Base-by-base conservation (phyloP, 2,329 filamentous ascomycete genomes). In the Myriosclerotinia duriaeana region DNA sequence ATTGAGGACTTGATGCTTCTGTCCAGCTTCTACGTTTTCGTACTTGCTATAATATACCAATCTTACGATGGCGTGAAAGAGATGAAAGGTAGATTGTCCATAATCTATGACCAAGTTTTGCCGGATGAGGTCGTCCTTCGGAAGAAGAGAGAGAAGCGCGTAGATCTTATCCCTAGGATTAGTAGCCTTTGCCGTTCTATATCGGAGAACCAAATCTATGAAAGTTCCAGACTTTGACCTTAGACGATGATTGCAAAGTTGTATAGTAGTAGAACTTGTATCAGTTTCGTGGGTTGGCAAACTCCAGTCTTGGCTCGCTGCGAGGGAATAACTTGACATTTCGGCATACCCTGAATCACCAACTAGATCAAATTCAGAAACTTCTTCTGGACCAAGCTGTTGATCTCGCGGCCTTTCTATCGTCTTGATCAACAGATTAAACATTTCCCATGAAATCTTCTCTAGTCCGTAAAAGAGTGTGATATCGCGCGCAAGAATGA, bases 71-170 rank as follows among this genome's bases (percentile, higher is more conserved):
- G 44, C 20, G 34, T 61, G 58, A 12, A 61, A 61, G 7, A 61
- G n/a, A 38, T 50, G 14, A 7, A 61, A 61, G 9, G 30, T 50
- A 11, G 44, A 44, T 5, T 61, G 44, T 22, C 22, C 52, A n/a
- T 64, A 64, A 15, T 64, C 61, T 8, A 64, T 44, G 7, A 26
- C 14, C 5, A 64, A 7, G 14, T 55, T 42, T 36, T 55, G 48
- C n/a, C 61, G 61, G 36, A 55, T 36, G 26, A 42, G 11, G 22
- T 64, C 50, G 2, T 64, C 48, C 30, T 55, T 30, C n/a, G 61
- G 52, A 15, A 55, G 22, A 26, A 64, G 61, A 15, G 61, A 55
- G 52, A 64, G 61, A n/a, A 64, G 61, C 9, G 61, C 61, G n/a
- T 64, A 64, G 17, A 64, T 46, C 8, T 64, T 64, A 22, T 64